Conservation (phyloP, 345 rosid species). For the Camelina sativa region DNA sequence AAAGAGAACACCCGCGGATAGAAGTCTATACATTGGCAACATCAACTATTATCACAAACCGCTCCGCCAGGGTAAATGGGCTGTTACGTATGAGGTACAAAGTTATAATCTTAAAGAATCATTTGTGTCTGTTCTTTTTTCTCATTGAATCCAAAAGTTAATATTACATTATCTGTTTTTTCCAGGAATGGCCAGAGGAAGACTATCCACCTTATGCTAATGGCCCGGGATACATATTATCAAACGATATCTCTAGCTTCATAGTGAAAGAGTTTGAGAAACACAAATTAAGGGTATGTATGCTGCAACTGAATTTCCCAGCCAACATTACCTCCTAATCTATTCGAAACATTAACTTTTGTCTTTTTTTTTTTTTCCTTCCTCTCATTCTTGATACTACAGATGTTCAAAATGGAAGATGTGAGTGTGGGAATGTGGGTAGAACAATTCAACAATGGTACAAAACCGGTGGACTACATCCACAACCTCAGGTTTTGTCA, state of each 20-base stretch:
- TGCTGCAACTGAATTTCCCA: not conserved
- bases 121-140: not conserved
- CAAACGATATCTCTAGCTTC: constrained; percentile 67
- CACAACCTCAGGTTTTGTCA: constrained; percentile 87
- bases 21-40: constrained; percentile 78
- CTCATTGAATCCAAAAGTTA: constrained; percentile 13
- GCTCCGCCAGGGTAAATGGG: constrained; percentile 91
- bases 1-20: constrained; percentile 50
- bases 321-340: not conserved
- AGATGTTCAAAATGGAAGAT: constrained; percentile 97
- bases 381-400: constrained; percentile 28
- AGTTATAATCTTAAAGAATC: not conserved
- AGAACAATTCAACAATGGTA: constrained; percentile 70
- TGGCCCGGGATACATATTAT: constrained; percentile 85
- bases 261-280: constrained; percentile 76
- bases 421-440: constrained; percentile 99
- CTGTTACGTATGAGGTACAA: constrained; percentile 79
- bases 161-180: not conserved
- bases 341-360: constrained; percentile 14
- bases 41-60: constrained; percentile 86
- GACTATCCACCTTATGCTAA: constrained; percentile 93
- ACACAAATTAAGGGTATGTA: constrained; percentile 75
- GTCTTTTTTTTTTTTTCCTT: not conserved
- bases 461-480: constrained; percentile 62
- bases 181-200: constrained; percentile 92